Base-by-base conservation (phyloP, 1,284 basidiomycete genomes). In the Ustilago bromivora region DNA sequence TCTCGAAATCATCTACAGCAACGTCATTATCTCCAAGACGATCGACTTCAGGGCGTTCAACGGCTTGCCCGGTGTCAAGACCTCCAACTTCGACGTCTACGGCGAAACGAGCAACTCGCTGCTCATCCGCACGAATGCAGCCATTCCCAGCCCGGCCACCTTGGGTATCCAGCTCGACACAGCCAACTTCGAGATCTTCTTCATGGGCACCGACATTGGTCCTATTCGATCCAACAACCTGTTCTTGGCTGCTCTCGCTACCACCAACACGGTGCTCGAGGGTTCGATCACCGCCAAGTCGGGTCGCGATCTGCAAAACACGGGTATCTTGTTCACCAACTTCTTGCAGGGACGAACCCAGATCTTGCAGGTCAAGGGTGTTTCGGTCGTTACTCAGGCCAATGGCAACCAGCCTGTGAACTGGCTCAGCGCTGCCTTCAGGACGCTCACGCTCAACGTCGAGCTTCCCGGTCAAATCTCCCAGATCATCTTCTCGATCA, bases 11-110 rank as follows among this genome's bases (percentile, higher is more conserved):
- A 89, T 90, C 76, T 93, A 93, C 79, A 90, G 91, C 74, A 89
- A 90, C 57, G 90, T 93, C 34, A 88, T 88, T 0, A 88, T 93
- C 61, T 89, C 88, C 56, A 93, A 93, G 87, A 88, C 88, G 8
- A 86, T 93, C 59, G 87, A 90, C 10, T 89, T 94, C 87, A 90
- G 90, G 82, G 92, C 91, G 4, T 93, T 93, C 87, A 91, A 92
- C 74, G 88, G 88, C 58, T 86, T 93, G 28, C 91, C 91, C 15
- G 85, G 84, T 34, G 83, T 87, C 46, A 90, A 90, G 1, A 92
- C 93, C 80, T 89, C 88, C 77, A 91, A 92, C 86, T 93, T 93
- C 31, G 80, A 87, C 66, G 61, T 79, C 58, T 72, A 73, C 17
- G 90, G 92, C 78, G 89, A 92, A 82, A 88, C 90, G 52, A 89